Conservation (phyloP, 2,329 filamentous ascomycete species). For the Pseudogymnoascus sp. region DNA sequence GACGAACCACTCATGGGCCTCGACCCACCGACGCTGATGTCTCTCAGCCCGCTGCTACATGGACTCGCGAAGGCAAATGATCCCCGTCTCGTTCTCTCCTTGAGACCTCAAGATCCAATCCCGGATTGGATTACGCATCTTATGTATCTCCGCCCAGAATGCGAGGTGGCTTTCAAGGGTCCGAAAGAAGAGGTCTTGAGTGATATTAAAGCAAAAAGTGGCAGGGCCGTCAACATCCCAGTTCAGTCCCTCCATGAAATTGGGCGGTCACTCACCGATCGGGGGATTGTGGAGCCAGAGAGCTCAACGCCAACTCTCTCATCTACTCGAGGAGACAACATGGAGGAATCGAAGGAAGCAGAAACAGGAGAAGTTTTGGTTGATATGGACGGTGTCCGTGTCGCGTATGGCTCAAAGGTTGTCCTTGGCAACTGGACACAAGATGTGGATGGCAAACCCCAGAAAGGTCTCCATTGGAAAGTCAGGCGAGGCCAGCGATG, state of each 20-base stretch:
- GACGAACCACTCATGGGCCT: conserved; percentile 97
- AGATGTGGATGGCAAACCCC: conserved; percentile 38
- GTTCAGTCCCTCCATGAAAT: conserved; percentile 23
- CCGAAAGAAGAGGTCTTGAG: conserved; percentile 53
- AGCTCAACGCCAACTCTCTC: background rate
- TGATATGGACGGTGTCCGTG: conserved; percentile 77
- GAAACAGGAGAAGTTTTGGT: conserved; percentile 54
- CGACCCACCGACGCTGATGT: conserved; percentile 70
- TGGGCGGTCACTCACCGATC: conserved; percentile 21
- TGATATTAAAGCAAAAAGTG: conserved; percentile 41
- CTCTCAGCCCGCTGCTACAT: conserved; percentile 62
- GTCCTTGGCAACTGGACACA: conserved; percentile 77
- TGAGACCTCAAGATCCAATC: conserved; percentile 77
- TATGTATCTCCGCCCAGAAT: conserved; percentile 60
- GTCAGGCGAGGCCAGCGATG: conserved; percentile 78
- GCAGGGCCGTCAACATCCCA: conserved; percentile 22
- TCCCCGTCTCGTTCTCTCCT: conserved; percentile 67
- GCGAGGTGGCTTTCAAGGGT: conserved; percentile 58
- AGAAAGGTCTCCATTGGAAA: conserved; percentile 69
- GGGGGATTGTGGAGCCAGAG: conserved; percentile 20
- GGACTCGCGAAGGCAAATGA: conserved; percentile 56
- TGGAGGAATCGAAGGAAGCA: background rate
- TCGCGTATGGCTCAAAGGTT: conserved; percentile 69
- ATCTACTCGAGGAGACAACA: background rate
- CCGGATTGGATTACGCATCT: conserved; percentile 89